These are phyloP conservation scores for Ambispora gerdemannii DNA, from an alignment of 192 early-diverging fungal genomes.

Conservation along the genomic window DNA sequence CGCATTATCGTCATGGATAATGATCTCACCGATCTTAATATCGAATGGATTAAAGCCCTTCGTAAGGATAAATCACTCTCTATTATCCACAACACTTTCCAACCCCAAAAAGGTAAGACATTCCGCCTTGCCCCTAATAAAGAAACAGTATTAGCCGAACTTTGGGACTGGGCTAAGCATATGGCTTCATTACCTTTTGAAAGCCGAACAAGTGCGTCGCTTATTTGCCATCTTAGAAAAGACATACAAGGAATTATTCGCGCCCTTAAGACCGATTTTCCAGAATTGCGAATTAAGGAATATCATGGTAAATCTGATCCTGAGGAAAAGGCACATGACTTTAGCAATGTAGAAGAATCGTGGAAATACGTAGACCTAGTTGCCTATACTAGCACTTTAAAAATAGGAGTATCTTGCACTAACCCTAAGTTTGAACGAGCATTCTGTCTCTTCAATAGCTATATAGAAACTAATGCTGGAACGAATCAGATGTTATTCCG, in stretches of 20 bases:
- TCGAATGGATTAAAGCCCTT: conserved; percentile 9
- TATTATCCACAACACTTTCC: conserved; percentile 1
- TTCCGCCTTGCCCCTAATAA: background rate
- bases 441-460: conserved; percentile 5
- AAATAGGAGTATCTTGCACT: background rate
- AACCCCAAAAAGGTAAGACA: conserved; percentile 22
- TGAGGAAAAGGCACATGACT: background rate
- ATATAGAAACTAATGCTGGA: too few relatives aligned
- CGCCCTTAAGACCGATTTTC: background rate
- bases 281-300: background rate
- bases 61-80: background rate
- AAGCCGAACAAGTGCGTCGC: too few relatives aligned
- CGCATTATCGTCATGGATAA: conserved; percentile 22
- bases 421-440: conserved; percentile 5
- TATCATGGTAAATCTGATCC: conserved; percentile 23
- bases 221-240: too few relatives aligned
- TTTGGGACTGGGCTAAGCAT: conserved; percentile 18
- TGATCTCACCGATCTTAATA: conserved; percentile 11
- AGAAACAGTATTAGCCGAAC: conserved; percentile 16
- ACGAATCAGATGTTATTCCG: too few relatives aligned
- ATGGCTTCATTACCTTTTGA: conserved; percentile 17
- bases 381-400: too few relatives aligned
- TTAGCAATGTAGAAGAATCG: conserved; percentile 10
- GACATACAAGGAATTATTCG: conserved; percentile 5
- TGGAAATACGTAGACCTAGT: background rate